Conservation (phyloP, 2,329 filamentous ascomycete species). For the Xylariales sp. region DNA sequence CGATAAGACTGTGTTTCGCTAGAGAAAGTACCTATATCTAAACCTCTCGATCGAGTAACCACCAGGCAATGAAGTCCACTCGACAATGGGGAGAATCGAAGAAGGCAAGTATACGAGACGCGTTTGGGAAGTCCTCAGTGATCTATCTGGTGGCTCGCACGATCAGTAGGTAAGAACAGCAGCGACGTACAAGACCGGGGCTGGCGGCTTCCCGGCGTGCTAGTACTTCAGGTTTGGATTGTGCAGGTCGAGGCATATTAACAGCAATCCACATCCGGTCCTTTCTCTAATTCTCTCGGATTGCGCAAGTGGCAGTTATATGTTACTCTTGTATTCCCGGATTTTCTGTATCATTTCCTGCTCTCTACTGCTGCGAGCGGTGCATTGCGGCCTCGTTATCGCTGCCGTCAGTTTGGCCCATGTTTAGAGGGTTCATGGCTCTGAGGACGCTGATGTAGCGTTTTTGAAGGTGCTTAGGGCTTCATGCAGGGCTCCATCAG, state of each 20-base stretch:
- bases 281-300: not conserved
- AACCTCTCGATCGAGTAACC: no score
- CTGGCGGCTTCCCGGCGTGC: slow-evolving; percentile 6
- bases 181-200: slow-evolving; percentile 11
- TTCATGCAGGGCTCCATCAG: slow-evolving; percentile 9
- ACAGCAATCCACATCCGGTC: not conserved
- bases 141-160: not conserved
- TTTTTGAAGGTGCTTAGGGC: slow-evolving; percentile 7
- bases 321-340: not conserved
- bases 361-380: not conserved
- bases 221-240: slow-evolving; percentile 1
- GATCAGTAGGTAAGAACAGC: slow-evolving; percentile 10
- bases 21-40: no score
- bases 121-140: not conserved
- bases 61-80: no score
- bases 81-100: no score
- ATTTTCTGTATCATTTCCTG: slow-evolving; percentile 1
- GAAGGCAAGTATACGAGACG: no score
- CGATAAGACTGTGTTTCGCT: no score
- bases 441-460: slow-evolving; percentile 7
- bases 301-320: not conserved
- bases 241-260: slow-evolving; percentile 5
- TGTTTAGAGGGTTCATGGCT: slow-evolving; percentile 9
- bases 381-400: not conserved
- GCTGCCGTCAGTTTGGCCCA: not conserved